Evolutionary conservation across 805 yeast species (phyloP).

Genomic region (Metschnikowia lochheadii): DNA sequence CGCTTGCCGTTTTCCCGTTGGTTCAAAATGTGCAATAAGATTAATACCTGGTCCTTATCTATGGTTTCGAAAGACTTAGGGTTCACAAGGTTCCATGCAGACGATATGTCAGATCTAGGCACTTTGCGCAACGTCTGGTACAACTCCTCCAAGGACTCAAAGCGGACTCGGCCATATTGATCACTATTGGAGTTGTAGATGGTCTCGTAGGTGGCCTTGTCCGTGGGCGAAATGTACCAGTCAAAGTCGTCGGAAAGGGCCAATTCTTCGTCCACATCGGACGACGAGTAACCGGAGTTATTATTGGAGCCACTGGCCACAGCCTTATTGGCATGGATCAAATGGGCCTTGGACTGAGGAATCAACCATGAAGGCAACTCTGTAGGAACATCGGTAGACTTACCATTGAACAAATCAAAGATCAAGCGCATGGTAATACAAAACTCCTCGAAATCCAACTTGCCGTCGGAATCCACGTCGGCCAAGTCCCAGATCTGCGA

Average conservation of each 20-base stretch:
- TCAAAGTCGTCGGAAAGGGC: constrained; percentile 68
- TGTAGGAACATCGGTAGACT: constrained; percentile 52
- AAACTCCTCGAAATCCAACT: constrained; percentile 93
- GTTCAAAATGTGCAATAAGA: constrained; percentile 84
- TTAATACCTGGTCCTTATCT: constrained; percentile 89
- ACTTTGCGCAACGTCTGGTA: constrained; percentile 66
- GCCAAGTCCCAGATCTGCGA: constrained; percentile 82
- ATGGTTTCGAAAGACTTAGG: constrained; percentile 84
- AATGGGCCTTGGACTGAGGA: constrained; percentile 82
- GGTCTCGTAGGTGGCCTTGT: constrained; percentile 70
- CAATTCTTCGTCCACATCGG: constrained; percentile 64
- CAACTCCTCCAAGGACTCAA: constrained; percentile 63
- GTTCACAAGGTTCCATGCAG: constrained; percentile 93
- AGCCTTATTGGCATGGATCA: constrained; percentile 80
- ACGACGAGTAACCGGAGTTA: constrained; percentile 17
- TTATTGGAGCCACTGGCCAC: constrained; percentile 31
- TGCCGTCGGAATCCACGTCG: constrained; percentile 22
- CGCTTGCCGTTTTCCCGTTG: constrained; percentile 82
- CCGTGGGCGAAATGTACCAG: constrained; percentile 95
- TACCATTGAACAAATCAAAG: constrained; percentile 83
- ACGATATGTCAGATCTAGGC: constrained; percentile 78
- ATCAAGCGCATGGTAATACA: constrained; percentile 95
- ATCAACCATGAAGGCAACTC: constrained; percentile 87
- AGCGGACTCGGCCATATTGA: constrained; percentile 72
- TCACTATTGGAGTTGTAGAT: constrained; percentile 74